These are phyloP conservation scores for Salinomyces thailandicus DNA, from an alignment of 2,329 filamentous ascomycete species.

Conservation along the genomic window DNA sequence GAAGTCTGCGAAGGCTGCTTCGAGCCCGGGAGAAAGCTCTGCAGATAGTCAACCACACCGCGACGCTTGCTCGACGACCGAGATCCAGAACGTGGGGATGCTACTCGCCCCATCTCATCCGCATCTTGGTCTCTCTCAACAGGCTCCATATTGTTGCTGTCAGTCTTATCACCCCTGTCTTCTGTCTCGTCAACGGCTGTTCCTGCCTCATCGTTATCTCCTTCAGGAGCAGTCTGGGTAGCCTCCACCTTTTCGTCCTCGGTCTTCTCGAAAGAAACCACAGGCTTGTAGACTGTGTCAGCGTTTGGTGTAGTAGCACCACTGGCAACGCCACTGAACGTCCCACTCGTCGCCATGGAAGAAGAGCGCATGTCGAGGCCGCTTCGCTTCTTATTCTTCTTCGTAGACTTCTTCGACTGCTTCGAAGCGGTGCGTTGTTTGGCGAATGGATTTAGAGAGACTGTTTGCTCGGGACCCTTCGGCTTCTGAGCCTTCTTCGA, in stretches of 20 bases:
- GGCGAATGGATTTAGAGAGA: slow-evolving; percentile 24
- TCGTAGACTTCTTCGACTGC: slow-evolving; percentile 10
- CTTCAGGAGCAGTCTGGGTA: not conserved
- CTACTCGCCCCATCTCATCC: not conserved
- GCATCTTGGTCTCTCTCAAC: not conserved
- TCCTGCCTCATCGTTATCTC: not conserved
- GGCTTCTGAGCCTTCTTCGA: slow-evolving; percentile 14
- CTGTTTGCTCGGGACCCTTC: slow-evolving; percentile 27
- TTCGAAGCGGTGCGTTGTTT: slow-evolving; percentile 13
- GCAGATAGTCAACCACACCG: not conserved
- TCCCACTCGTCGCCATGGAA: not conserved
- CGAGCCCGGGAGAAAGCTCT: not conserved
- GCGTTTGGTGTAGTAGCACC: not conserved
- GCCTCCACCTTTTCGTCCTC: not conserved
- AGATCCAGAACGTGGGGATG: not conserved
- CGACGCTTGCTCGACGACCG: not conserved
- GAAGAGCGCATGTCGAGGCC: not conserved
- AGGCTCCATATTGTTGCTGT: not conserved
- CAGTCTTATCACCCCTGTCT: not conserved
- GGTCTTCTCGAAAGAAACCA: not conserved
- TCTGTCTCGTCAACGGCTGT: not conserved
- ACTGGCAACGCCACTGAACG: slow-evolving; percentile 3
- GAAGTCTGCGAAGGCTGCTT: not conserved
- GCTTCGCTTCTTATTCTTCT: slow-evolving; percentile 11
- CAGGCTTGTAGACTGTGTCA: too few relatives aligned